Conservation (phyloP, 805 yeast genomes). For the Candida dendrica region DNA sequence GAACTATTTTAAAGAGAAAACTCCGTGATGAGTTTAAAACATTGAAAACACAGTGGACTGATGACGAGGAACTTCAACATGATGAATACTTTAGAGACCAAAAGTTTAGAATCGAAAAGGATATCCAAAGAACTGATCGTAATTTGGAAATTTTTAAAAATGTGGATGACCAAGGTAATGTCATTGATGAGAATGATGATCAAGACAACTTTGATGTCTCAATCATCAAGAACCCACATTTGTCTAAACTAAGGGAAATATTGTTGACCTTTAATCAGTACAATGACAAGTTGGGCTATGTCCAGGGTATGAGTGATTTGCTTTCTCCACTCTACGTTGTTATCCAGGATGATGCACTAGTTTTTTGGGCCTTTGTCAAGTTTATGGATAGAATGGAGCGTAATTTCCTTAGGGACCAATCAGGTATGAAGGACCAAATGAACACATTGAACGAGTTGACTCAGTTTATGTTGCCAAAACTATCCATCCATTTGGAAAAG, state of each 20-base stretch:
- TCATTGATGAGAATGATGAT: constrained; percentile 23
- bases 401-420: constrained; percentile 83
- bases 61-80: constrained; percentile 42
- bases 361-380: constrained; percentile 84
- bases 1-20: constrained; percentile 49
- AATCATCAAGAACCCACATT: constrained; percentile 68
- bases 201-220: constrained; percentile 45
- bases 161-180: constrained; percentile 3
- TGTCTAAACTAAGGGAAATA: constrained; percentile 66
- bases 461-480: constrained; percentile 83
- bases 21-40: constrained; percentile 53
- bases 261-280: constrained; percentile 80
- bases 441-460: constrained; percentile 72
- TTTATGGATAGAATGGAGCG: constrained; percentile 95
- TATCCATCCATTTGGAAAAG: constrained; percentile 74
- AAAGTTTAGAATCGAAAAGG: constrained; percentile 83
- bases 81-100: constrained; percentile 86
- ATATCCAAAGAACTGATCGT: constrained; percentile 87
- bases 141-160: constrained; percentile 53
- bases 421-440: constrained; percentile 91
- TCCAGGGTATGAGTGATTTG: constrained; percentile 96
- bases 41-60: constrained; percentile 67
- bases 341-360: constrained; percentile 60
- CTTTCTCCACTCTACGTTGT: constrained; percentile 75
- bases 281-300: constrained; percentile 83